Base-by-base conservation (phyloP, 257 asterid species). In the Capsicum chinense region DNA sequence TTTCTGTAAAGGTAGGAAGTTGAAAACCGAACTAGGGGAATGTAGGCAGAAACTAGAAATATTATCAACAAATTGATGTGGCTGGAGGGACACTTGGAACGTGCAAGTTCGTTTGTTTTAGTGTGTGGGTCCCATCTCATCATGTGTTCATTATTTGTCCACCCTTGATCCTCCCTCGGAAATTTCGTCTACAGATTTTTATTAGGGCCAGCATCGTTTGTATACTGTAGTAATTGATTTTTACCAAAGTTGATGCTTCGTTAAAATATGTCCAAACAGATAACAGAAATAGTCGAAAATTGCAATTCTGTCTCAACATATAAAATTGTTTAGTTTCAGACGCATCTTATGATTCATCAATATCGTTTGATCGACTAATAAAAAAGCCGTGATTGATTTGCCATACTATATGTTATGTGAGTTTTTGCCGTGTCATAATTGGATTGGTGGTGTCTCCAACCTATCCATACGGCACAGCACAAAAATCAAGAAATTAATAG, bases 391-490 rank as follows among this genome's bases (percentile, higher is more conserved):
- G 19, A 0, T 48, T 50, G 81, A 13, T 52, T 74, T 52, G 9
- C 44, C 80, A 76, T 76, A 76, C 6, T 73, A 21, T 48, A 21
- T 48, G 7, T 48, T 21, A 17, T 42, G 8, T 69, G 56, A 69
- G n/a, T 21, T 50, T 19, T 74, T 50, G 21, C 62, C 63, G 52
- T 13, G 13, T 74, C 13, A 21, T 47, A 50, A 50, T 52, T 13
- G 62, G 62, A 74, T 74, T 74, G 62, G 81, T 74, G 19, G 57
- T 73, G 42, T 11, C n/a, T 48, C 58, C 79, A n/a, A n/a, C 10
- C 58, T 44, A 71, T 70, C 11, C 39, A n/a, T 0, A 2, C 47
- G 5, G 39, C 37, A 70, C 16, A 50, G 21, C 26, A 11, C 5
- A 71, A n/a, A 47, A 47, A 13, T n/a, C 47, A 47, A 2, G 11